phyloP scores from a whole-genome alignment of 2,329 filamentous ascomycete genomes.

The Microcyclospora pomicola region DNA sequence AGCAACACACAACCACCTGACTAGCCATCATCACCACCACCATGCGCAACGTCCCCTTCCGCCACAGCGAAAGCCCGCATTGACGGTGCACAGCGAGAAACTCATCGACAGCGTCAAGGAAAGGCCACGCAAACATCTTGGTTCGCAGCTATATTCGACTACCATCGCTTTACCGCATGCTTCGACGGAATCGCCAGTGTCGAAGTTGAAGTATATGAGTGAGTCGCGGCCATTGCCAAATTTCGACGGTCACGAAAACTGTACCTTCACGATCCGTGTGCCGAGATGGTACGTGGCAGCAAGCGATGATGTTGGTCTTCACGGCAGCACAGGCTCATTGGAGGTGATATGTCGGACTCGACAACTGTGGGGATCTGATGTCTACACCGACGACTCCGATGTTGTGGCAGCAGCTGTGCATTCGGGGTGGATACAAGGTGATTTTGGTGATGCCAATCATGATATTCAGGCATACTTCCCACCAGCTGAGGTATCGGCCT shows the following conservation, averaged over 20 bases:
- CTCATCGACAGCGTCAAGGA: conserved; percentile 59
- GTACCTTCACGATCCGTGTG: conserved; percentile 77
- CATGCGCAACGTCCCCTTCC: conserved; percentile 20
- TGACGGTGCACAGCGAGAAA: conserved; percentile 52
- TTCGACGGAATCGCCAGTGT: conserved; percentile 20
- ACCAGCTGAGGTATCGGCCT: not conserved
- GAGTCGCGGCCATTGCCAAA: conserved; percentile 61
- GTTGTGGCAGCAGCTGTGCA: conserved; percentile 87
- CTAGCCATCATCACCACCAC: conserved; percentile 25
- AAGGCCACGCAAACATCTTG: conserved; percentile 64
- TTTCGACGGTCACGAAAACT: conserved; percentile 70
- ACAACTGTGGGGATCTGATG: conserved; percentile 81
- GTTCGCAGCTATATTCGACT: conserved; percentile 69
- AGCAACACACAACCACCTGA: conserved; percentile 11
- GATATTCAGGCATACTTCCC: conserved; percentile 21
- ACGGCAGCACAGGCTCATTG: conserved; percentile 40
- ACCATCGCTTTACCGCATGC: conserved; percentile 17
- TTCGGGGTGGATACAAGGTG: conserved; percentile 78
- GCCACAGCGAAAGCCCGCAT: conserved; percentile 46
- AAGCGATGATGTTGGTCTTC: conserved; percentile 4
- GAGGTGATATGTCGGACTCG: conserved; percentile 72
- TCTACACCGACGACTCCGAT: conserved; percentile 95
- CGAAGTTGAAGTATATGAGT: conserved; percentile 44
- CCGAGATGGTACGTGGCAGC: conserved; percentile 56
- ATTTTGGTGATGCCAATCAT: conserved; percentile 51